phyloP scores from a whole-genome alignment of 2,329 filamentous ascomycete genomes.

The Neonectria punicea region DNA sequence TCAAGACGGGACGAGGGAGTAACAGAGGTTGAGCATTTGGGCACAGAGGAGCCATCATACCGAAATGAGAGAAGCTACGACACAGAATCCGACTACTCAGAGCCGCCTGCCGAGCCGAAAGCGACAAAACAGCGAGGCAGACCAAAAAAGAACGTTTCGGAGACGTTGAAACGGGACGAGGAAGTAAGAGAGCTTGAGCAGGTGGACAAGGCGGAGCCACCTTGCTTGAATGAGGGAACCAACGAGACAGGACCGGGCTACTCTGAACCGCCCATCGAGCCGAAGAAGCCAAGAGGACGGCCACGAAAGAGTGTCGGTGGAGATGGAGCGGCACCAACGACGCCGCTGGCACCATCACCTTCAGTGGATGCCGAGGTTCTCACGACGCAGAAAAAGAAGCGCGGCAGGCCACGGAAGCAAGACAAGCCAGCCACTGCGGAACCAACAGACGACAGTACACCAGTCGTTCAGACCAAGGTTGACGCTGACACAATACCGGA shows the following conservation, averaged over 20 bases:
- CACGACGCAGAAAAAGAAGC: constrained; percentile 47
- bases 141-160: constrained; percentile 6
- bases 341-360: constrained; percentile 9
- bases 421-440: constrained; percentile 29
- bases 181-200: constrained; percentile 6
- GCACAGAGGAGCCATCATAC: constrained; percentile 9
- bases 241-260: constrained; percentile 30
- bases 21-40: not conserved
- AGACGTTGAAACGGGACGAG: constrained; percentile 7
- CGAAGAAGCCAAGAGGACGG: constrained; percentile 47
- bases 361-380: constrained; percentile 19
- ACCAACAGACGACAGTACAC: not conserved
- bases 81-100: constrained; percentile 30
- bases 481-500: not conserved
- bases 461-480: constrained; percentile 1
- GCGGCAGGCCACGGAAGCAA: constrained; percentile 56
- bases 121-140: constrained; percentile 7
- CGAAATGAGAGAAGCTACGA: constrained; percentile 10
- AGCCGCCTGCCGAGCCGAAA: not conserved
- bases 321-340: constrained; percentile 25
- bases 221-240: constrained; percentile 2
- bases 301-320: constrained; percentile 43
- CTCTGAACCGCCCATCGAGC: constrained; percentile 29
- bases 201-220: constrained; percentile 6
- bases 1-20: constrained; percentile 10